phyloP scores from a whole-genome alignment of 768 basidiomycete species.

The Terana coerulea region DNA sequence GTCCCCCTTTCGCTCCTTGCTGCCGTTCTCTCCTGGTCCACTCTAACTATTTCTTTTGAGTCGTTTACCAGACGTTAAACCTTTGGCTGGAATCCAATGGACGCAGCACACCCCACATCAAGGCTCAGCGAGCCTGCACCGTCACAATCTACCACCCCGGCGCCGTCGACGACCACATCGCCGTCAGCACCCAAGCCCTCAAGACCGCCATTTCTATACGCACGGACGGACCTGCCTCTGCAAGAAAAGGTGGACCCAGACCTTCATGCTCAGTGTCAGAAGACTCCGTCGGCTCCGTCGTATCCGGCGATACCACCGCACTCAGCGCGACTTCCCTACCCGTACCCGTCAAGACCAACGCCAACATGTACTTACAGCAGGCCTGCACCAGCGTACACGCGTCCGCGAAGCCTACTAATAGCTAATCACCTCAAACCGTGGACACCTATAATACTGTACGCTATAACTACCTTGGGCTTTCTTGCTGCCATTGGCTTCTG shows the following conservation, averaged over 20 bases:
- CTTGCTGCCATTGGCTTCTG: conserved; percentile 80
- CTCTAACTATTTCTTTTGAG: not conserved
- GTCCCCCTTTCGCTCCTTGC: not conserved
- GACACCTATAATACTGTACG: conserved; percentile 76
- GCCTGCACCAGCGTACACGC: conserved; percentile 21
- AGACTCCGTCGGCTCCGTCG: conserved; percentile 6
- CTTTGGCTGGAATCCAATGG: conserved; percentile 22
- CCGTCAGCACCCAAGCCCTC: conserved; percentile 6
- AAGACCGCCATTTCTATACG: conserved; percentile 2
- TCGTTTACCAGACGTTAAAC: not conserved
- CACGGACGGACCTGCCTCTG: conserved; percentile 10
- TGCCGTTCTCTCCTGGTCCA: not conserved
- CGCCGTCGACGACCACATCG: conserved; percentile 8
- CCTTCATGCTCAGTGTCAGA: not conserved
- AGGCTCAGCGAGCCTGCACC: conserved; percentile 20
- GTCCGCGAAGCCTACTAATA: conserved; percentile 44
- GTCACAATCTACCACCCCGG: conserved; percentile 4
- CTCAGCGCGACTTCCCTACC: conserved; percentile 6
- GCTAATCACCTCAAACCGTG: conserved; percentile 63
- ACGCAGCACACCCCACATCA: conserved; percentile 15
- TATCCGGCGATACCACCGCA: conserved; percentile 5
- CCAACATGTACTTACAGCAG: conserved; percentile 11
- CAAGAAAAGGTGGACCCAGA: conserved; percentile 21
- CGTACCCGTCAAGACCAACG: conserved; percentile 9
- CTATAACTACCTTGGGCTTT: conserved; percentile 72